Conservation (phyloP, 306 rosid species). For the Glycine soja region DNA sequence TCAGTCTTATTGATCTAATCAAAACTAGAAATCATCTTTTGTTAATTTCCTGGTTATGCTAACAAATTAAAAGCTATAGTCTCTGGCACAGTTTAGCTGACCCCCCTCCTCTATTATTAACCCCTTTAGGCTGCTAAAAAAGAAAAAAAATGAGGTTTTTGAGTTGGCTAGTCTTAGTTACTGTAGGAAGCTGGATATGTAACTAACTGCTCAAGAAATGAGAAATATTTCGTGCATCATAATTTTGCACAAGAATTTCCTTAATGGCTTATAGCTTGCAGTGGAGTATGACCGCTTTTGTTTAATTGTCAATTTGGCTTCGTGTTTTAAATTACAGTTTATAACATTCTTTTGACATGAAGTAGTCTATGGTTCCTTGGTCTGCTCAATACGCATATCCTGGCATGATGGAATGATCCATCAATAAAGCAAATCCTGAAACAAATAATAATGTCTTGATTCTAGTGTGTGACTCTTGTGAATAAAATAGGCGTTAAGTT, state of each 20-base stretch:
- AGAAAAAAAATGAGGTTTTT: constrained; percentile 55
- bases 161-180: constrained; percentile 53
- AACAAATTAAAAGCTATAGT: constrained; percentile 59
- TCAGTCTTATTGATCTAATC: constrained; percentile 63
- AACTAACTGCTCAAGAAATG: constrained; percentile 47
- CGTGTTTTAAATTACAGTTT: not conserved
- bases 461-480: too few species aligned
- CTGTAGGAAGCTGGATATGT: constrained; percentile 63
- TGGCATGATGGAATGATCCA: not conserved
- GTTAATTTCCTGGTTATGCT: constrained; percentile 50
- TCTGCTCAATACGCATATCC: not conserved
- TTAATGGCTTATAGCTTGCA: not conserved
- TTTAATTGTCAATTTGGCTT: not conserved
- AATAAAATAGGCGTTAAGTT: too few species aligned
- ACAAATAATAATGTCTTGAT: too few species aligned
- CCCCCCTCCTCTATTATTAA: constrained; percentile 54
- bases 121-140: constrained; percentile 52
- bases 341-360: not conserved
- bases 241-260: constrained; percentile 44
- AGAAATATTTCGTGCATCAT: constrained; percentile 48
- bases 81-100: constrained; percentile 57
- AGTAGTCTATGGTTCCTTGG: not conserved
- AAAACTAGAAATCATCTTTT: constrained; percentile 21
- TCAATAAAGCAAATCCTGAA: too few species aligned
- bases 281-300: not conserved